A percentile compares a stretch with the other conserved stretches of the same genome.
Conservation (phyloP, 805 yeast genomes). For the Groenewaldozyma tartarivorans region DNA sequence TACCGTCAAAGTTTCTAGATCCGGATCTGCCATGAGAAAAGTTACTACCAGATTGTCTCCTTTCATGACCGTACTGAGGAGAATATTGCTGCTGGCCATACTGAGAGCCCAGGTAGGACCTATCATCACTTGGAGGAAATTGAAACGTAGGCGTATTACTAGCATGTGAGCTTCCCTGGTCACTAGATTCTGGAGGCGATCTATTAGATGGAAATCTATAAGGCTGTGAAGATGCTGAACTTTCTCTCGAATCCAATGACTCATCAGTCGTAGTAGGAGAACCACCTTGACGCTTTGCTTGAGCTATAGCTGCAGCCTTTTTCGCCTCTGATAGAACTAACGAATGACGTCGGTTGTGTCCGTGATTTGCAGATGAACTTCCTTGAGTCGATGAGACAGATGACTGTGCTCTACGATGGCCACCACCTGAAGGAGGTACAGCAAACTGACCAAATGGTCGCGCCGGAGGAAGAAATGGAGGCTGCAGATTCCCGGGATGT, state of each 20-base stretch:
- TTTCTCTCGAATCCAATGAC: background rate
- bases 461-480: slow-evolving; percentile 16
- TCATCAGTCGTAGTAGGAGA: slow-evolving; percentile 3
- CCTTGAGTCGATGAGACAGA: slow-evolving; percentile 10
- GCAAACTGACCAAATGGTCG: slow-evolving; percentile 20
- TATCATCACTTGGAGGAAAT: slow-evolving; percentile 45
- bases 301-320: slow-evolving; percentile 90
- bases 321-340: slow-evolving; percentile 87
- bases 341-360: slow-evolving; percentile 88
- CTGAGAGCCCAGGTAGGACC: slow-evolving; percentile 17
- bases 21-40: slow-evolving; percentile 39
- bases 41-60: slow-evolving; percentile 11
- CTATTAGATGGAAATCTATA: slow-evolving; percentile 13
- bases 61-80: slow-evolving; percentile 5
- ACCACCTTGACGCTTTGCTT: slow-evolving; percentile 40
- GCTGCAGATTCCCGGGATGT: slow-evolving; percentile 9
- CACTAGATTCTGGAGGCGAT: slow-evolving; percentile 19
- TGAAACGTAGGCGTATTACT: slow-evolving; percentile 33
- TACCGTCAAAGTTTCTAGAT: slow-evolving; percentile 20
- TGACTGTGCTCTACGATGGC: slow-evolving; percentile 30
- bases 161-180: slow-evolving; percentile 15
- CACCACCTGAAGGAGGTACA: slow-evolving; percentile 16
- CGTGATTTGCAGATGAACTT: slow-evolving; percentile 27
- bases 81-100: slow-evolving; percentile 19
- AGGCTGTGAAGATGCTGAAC: slow-evolving; percentile 9